phyloP scores from a whole-genome alignment of 352 stramenopile genomes.

The Phytophthora brassicae region DNA sequence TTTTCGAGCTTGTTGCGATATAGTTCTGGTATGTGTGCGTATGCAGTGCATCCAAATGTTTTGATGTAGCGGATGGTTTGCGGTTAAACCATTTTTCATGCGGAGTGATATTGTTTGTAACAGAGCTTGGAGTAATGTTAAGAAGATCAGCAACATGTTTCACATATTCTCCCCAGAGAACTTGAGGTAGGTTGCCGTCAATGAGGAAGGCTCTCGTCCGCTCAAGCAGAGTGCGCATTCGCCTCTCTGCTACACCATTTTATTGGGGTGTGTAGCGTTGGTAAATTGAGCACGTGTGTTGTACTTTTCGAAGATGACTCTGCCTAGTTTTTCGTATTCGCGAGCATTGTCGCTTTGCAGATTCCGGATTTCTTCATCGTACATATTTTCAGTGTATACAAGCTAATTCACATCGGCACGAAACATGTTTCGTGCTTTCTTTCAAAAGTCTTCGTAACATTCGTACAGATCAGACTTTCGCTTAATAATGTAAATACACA shows the following conservation, averaged over 20 bases:
- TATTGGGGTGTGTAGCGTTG: conserved; percentile 29
- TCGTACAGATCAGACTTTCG: too few species aligned
- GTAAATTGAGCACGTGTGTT: conserved; percentile 23
- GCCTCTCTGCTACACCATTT: conserved; percentile 29
- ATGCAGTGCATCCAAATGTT: conserved; percentile 14
- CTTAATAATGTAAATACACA: too few species aligned
- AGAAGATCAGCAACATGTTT: conserved; percentile 12
- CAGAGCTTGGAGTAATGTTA: conserved; percentile 14
- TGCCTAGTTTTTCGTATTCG: conserved; percentile 25
- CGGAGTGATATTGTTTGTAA: conserved; percentile 15
- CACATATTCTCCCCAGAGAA: conserved; percentile 13
- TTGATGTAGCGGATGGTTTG: conserved; percentile 17
- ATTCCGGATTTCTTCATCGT: conserved; percentile 14
- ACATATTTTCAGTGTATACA: not conserved
- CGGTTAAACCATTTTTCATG: conserved; percentile 14
- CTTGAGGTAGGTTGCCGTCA: conserved; percentile 17
- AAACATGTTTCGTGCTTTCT: too few species aligned
- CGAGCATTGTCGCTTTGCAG: conserved; percentile 27
- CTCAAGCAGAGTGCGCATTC: conserved; percentile 26
- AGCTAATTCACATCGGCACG: too few species aligned
- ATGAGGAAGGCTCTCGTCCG: conserved; percentile 13
- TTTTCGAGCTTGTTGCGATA: not conserved
- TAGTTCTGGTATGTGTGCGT: conserved; percentile 1
- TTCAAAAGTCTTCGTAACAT: too few species aligned
- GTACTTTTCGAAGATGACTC: conserved; percentile 24